Conservation (phyloP, 805 yeast genomes). For the Zygoascus biomembranicola region DNA sequence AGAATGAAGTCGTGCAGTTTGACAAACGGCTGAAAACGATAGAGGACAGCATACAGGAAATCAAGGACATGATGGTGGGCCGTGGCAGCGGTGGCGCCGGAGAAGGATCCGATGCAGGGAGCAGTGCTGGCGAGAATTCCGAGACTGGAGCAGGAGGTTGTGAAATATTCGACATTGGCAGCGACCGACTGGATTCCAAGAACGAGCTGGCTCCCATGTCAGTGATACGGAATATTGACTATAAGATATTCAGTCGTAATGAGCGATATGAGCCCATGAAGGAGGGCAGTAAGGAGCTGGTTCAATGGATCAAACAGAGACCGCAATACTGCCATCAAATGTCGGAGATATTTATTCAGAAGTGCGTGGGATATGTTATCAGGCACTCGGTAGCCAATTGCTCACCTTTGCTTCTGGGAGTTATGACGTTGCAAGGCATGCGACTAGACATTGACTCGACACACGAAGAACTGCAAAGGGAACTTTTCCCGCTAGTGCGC, state of each 20-base stretch:
- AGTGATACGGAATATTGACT: constrained; percentile 13
- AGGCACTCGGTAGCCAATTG: constrained; percentile 41
- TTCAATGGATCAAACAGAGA: constrained; percentile 38
- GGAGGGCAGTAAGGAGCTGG: constrained; percentile 36
- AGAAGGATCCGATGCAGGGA: not conserved
- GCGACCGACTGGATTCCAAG: constrained; percentile 18
- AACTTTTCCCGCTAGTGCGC: constrained; percentile 41
- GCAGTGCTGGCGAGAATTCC: not conserved
- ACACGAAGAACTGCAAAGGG: constrained; percentile 40
- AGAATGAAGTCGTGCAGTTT: constrained; percentile 19
- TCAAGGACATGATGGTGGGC: not conserved
- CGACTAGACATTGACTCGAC: constrained; percentile 44
- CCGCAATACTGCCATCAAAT: constrained; percentile 37
- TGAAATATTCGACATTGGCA: not conserved
- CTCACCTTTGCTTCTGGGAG: constrained; percentile 9
- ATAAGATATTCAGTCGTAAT: constrained; percentile 17
- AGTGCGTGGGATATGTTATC: constrained; percentile 54
- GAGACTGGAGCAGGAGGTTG: not conserved
- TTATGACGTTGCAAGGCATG: constrained; percentile 14
- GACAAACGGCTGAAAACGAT: not conserved
- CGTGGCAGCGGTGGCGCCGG: not conserved
- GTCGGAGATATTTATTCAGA: constrained; percentile 40
- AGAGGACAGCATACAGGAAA: not conserved
- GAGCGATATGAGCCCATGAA: constrained; percentile 27
- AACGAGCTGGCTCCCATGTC: constrained; percentile 34